phyloP scores from a whole-genome alignment of 164 flowering plant genomes.

The Magnolia officinalis region DNA sequence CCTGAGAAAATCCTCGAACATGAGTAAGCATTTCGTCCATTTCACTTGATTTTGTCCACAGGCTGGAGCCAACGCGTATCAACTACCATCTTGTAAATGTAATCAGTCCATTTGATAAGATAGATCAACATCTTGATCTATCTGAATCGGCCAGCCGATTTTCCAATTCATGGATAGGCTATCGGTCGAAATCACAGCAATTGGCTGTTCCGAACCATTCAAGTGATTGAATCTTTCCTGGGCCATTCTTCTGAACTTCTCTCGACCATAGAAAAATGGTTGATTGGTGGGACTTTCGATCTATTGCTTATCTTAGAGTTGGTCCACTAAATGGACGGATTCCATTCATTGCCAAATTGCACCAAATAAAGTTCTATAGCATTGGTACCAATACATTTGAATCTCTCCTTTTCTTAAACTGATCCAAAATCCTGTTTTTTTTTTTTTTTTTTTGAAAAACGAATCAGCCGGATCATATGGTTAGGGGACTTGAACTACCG shows the following conservation, averaged over 20 bases:
- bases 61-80: not conserved
- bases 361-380: not conserved
- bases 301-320: not conserved
- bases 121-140: not conserved
- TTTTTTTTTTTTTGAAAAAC: slow-evolving; percentile 2
- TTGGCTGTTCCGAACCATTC: not conserved
- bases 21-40: slow-evolving; percentile 47
- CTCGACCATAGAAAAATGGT: not conserved
- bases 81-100: not conserved
- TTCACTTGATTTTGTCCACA: not conserved
- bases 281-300: not conserved
- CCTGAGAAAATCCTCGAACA: slow-evolving; percentile 76
- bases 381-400: not conserved
- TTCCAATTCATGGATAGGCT: not conserved
- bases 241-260: too few species aligned
- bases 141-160: not conserved
- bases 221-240: too few species aligned
- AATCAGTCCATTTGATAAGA: not conserved
- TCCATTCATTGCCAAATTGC: not conserved
- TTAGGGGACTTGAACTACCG: slow-evolving; percentile 87
- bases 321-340: not conserved
- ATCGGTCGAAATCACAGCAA: not conserved
- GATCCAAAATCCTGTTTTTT: not conserved
- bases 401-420: not conserved
- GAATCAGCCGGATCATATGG: slow-evolving; percentile 71